Conservation (phyloP, 1,139 yeast species). For the Yamadazyma oceani region DNA sequence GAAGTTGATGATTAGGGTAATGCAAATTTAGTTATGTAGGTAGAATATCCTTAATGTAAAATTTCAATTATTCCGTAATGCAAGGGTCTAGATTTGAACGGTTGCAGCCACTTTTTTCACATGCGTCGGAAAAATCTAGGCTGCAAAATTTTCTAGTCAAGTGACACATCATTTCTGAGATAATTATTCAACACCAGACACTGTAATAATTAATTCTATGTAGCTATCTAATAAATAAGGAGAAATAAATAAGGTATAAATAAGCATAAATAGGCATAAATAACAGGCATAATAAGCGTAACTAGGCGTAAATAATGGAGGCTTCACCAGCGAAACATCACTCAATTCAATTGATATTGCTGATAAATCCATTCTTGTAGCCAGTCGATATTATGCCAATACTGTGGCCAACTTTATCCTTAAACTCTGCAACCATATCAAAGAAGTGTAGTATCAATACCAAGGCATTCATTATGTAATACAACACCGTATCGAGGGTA, state of each 20-base stretch:
- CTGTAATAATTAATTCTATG: too few species aligned
- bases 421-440: slow-evolving; percentile 23
- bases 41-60: not conserved
- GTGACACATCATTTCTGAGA: too few species aligned
- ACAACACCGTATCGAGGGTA: slow-evolving; percentile 26
- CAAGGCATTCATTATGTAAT: slow-evolving; percentile 28
- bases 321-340: too few species aligned
- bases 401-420: slow-evolving; percentile 22
- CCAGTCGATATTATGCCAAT: slow-evolving; percentile 25
- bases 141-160: not conserved
- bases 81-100: too few species aligned
- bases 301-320: too few species aligned
- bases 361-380: slow-evolving; percentile 30
- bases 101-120: not conserved
- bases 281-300: too few species aligned
- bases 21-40: too few species aligned
- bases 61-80: not conserved
- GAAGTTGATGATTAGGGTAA: slow-evolving; percentile 1
- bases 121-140: not conserved
- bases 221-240: too few species aligned
- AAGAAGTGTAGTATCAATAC: slow-evolving; percentile 26
- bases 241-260: too few species aligned
- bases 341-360: slow-evolving; percentile 29
- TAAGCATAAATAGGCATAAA: too few species aligned
- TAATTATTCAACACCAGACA: not conserved